Conservation (phyloP, 306 rosid genomes). For the Cucumis sativus region DNA sequence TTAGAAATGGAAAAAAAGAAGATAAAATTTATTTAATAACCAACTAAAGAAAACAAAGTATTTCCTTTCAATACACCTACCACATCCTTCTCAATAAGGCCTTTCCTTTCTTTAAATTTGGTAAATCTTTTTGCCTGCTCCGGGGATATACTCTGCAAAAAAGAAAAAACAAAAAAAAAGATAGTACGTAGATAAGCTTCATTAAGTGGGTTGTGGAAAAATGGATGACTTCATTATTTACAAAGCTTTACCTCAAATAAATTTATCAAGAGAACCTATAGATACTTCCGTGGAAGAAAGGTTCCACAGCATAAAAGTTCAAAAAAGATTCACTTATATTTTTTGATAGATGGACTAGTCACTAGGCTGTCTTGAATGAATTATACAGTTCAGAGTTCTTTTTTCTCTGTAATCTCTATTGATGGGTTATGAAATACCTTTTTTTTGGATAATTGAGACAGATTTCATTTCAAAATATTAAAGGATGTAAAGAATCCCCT, state of each 20-base stretch:
- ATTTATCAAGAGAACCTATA: background rate
- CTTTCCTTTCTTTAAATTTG: conserved; percentile 92
- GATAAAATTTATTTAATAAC: conserved; percentile 11
- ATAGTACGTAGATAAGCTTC: background rate
- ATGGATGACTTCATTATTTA: background rate
- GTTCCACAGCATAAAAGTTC: background rate
- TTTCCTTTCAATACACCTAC: conserved; percentile 33
- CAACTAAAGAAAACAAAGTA: conserved; percentile 5
- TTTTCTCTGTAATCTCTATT: background rate
- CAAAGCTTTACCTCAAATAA: background rate
- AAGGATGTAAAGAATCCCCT: background rate
- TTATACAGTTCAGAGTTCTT: background rate
- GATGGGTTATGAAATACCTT: background rate
- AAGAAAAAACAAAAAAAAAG: background rate
- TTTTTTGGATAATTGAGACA: background rate
- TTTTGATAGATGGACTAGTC: background rate
- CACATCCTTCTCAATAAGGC: conserved; percentile 98
- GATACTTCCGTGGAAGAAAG: background rate
- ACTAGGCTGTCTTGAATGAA: background rate
- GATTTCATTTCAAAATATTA: background rate
- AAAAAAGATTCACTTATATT: background rate
- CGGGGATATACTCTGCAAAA: conserved; percentile 61
- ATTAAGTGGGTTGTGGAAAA: background rate
- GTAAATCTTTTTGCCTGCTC: conserved; percentile 91
- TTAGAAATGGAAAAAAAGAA: background rate